phyloP scores from a whole-genome alignment of 1,284 basidiomycete species.

The Farysia itapuensis region DNA sequence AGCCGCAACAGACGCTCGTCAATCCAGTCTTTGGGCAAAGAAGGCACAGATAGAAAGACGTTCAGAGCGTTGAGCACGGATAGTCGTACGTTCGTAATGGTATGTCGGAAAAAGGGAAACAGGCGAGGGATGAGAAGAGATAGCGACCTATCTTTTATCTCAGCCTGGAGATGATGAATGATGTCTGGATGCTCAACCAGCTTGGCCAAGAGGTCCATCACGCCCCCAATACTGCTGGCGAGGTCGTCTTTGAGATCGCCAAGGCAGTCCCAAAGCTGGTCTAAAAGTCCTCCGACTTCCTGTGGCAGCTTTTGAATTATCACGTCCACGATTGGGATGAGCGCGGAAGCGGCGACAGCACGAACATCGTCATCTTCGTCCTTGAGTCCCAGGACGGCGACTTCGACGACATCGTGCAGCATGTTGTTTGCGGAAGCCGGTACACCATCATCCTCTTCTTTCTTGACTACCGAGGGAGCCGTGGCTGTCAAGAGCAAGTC shows the following conservation, averaged over 20 bases:
- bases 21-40: conserved; percentile 81
- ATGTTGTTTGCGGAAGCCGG: conserved; percentile 23
- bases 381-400: conserved; percentile 67
- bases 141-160: conserved; percentile 61
- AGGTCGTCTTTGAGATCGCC: conserved; percentile 93
- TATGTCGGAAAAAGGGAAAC: conserved; percentile 97
- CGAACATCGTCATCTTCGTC: conserved; percentile 96
- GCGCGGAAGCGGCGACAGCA: conserved; percentile 87
- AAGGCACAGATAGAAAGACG: conserved; percentile 78
- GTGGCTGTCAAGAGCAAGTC: conserved; percentile 72
- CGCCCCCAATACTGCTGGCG: conserved; percentile 90
- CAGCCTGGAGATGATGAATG: conserved; percentile 68
- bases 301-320: conserved; percentile 74
- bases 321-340: conserved; percentile 80
- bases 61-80: conserved; percentile 87
- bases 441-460: conserved; percentile 13
- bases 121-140: conserved; percentile 79
- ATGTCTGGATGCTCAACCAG: conserved; percentile 65
- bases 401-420: conserved; percentile 44
- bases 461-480: conserved; percentile 9
- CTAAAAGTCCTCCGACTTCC: conserved; percentile 66
- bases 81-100: conserved; percentile 87
- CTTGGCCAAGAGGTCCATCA: conserved; percentile 78
- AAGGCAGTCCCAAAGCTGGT: conserved; percentile 88
- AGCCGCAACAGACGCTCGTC: conserved; percentile 75